A percentile compares a stretch with the other conserved stretches of the same genome.
phyloP scores from a whole-genome alignment of 2,329 filamentous ascomycete genomes.

The Iodosphaeria phyllophila region DNA sequence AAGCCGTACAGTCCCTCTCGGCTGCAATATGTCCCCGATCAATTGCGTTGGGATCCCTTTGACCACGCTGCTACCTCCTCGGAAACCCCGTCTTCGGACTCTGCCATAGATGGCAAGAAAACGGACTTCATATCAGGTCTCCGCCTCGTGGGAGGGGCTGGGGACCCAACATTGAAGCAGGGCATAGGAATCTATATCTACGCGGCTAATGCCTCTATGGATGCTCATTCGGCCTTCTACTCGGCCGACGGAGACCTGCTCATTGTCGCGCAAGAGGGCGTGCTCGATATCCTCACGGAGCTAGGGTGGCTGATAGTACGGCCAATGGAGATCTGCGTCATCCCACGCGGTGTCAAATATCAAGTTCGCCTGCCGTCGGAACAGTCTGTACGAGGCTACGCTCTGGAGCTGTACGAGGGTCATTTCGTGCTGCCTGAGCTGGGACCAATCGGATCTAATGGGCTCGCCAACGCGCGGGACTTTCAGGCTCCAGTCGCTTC shows the following conservation, averaged over 20 bases:
- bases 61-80: constrained; percentile 40
- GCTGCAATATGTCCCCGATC: constrained; percentile 62
- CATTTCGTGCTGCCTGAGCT: constrained; percentile 44
- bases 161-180: constrained; percentile 53
- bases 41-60: constrained; percentile 69
- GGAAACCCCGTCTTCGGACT: background rate
- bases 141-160: constrained; percentile 50
- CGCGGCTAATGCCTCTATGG: constrained; percentile 55
- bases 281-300: constrained; percentile 48
- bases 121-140: constrained; percentile 29
- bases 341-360: constrained; percentile 46
- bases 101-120: background rate
- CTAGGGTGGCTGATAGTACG: constrained; percentile 44
- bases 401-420: constrained; percentile 42
- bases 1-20: constrained; percentile 26
- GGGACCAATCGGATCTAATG: constrained; percentile 43
- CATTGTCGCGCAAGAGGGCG: constrained; percentile 47
- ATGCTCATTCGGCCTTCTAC: constrained; percentile 49
- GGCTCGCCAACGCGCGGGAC: constrained; percentile 42
- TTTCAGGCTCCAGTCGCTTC: constrained; percentile 44
- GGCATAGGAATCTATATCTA: constrained; percentile 57
- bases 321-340: constrained; percentile 49
- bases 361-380: constrained; percentile 31
- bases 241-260: constrained; percentile 55
- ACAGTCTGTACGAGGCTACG: constrained; percentile 36